Base-by-base conservation (phyloP, 352 stramenopile species). In the Phytophthora sp. region DNA sequence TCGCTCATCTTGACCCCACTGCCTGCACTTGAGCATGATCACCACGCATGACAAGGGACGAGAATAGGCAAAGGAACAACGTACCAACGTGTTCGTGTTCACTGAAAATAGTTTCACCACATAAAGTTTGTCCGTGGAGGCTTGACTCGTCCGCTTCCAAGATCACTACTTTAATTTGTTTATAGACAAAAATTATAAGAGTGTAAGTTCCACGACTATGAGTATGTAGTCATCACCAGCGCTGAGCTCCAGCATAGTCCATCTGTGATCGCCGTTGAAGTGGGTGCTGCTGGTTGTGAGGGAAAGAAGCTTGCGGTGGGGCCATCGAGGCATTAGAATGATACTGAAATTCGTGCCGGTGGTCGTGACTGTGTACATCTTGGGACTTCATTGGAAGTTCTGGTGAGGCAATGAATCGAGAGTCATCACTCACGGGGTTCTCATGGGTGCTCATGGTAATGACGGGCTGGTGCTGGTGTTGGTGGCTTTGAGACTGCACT, bases 381-480 rank as follows among this genome's bases (percentile, higher is more conserved):
- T 50, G 49, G 21, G 49, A 23, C n/a, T 70, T 73, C 12, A 46
- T 7, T 2, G 38, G 49, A 28, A 38, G 26, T 44, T 60, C 44
- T 51, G 56, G 35, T n/a, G 57, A 38, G 56, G 42, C 13, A 15
- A 62, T 18, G 17, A 44, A 66, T 17, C 54, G 42, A 0, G 66
- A 75, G 32, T 91, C 79, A 35, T 88, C 78, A n/a, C 76, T 79
- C 2, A 71, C 82, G 2, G 82, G 74, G 48, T 89, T 89, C 52
- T 89, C 78, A 43, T 84, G 74, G 18, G 78, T 88, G 17, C 76
- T 87, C 80, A 87, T 82, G n/a, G 55, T 55, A 1, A 61, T 72
- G n/a, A 8, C 24, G 48, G 56, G n/a, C n/a, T n/a, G 17, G 44
- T 63, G 30, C 1, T 69, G 26, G 26, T 76, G 58, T 2, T 52